Conservation (phyloP, 108 stramenopile species). For the Cyclotella atomus region DNA sequence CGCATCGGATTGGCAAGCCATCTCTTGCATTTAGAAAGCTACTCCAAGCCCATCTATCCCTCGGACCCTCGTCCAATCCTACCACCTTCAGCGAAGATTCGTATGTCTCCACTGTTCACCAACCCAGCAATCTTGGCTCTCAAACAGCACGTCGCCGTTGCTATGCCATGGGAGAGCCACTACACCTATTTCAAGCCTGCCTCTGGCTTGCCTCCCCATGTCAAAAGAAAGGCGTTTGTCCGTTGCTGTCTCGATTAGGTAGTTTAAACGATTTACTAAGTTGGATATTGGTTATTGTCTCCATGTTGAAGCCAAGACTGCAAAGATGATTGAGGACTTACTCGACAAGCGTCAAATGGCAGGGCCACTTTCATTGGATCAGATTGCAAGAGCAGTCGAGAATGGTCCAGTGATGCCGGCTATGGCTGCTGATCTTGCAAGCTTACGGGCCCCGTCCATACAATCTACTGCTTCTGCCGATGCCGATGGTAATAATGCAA, state of each 20-base stretch:
- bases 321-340: neutral
- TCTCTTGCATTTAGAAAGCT: neutral
- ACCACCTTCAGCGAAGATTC: neutral
- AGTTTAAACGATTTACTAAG: too few relatives aligned
- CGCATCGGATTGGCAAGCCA: slow-evolving; percentile 13
- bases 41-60: neutral
- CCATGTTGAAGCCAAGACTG: neutral
- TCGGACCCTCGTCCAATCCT: neutral
- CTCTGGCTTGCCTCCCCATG: slow-evolving; percentile 7
- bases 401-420: neutral
- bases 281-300: too few relatives aligned
- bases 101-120: neutral
- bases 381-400: neutral
- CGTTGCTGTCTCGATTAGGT: too few relatives aligned
- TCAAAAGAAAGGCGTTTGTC: neutral
- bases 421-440: neutral
- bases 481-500: neutral
- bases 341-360: neutral
- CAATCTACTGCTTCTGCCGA: neutral
- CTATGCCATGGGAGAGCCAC: slow-evolving; percentile 14
- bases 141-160: slow-evolving; percentile 1
- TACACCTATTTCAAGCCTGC: slow-evolving; percentile 2
- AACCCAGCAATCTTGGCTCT: neutral
- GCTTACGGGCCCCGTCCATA: neutral
- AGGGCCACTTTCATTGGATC: neutral